A percentile compares a stretch with the other conserved stretches of the same genome.
Evolutionary conservation across 352 stramenopile species (phyloP).

Genomic region (Blastocystis sp.): DNA sequence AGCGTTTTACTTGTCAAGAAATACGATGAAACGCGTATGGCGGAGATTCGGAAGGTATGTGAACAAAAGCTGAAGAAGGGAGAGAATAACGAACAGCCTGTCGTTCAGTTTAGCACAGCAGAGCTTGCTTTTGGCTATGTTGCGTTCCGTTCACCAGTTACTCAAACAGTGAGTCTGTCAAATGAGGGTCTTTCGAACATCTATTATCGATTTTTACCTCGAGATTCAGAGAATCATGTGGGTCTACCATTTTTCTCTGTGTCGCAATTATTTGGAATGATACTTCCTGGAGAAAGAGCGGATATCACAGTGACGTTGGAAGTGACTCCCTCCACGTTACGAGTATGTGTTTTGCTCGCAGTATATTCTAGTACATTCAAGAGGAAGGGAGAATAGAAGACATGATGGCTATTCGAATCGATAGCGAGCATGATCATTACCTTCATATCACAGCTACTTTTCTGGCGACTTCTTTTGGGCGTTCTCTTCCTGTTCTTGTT

Average conservation of each 20-base stretch:
- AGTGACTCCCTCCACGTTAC: neutral
- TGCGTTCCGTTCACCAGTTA: neutral
- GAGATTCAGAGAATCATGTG: neutral
- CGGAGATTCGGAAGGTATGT: conserved; percentile 80
- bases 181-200: neutral
- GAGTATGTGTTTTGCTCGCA: neutral
- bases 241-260: neutral
- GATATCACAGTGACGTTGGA: neutral
- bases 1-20: conserved; percentile 85
- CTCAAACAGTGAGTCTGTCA: neutral
- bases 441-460: neutral
- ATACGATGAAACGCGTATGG: conserved; percentile 77
- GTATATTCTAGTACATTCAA: neutral
- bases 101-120: neutral
- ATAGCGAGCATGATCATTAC: conserved; percentile 40
- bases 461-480: conserved; percentile 1
- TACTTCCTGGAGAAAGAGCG: neutral
- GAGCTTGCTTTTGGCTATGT: neutral
- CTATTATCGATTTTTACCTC: conserved; percentile 22
- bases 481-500: neutral
- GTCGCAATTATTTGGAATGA: neutral
- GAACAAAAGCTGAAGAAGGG: conserved; percentile 86
- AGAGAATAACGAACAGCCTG: conserved; percentile 89
- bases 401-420: conserved; percentile 29
- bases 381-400: neutral